These are phyloP conservation scores for Paecilomyces dactylethromorphus DNA, from an alignment of 2,329 filamentous ascomycete species.

Conservation along the genomic window DNA sequence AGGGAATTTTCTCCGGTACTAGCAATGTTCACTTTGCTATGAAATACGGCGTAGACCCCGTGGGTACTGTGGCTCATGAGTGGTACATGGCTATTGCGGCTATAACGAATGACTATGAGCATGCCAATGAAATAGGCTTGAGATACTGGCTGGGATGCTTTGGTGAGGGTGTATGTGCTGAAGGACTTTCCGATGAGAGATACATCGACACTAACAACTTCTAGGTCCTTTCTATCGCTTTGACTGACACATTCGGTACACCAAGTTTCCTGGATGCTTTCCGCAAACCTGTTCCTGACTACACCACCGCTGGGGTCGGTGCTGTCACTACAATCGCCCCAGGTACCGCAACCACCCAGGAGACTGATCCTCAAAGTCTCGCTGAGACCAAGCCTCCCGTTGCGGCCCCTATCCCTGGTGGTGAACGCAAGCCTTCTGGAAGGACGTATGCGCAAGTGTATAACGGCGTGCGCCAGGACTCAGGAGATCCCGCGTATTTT, in stretches of 20 bases:
- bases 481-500: constrained; percentile 75
- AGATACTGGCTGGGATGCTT: constrained; percentile 89
- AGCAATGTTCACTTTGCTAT: constrained; percentile 97
- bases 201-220: constrained; percentile 2
- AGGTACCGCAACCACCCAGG: constrained; percentile 37
- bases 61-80: constrained; percentile 91
- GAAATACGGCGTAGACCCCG: constrained; percentile 75
- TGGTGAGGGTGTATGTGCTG: constrained; percentile 57
- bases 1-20: constrained; percentile 74
- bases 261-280: constrained; percentile 82
- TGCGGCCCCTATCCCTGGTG: constrained; percentile 34
- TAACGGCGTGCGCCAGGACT: constrained; percentile 81
- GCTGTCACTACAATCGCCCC: constrained; percentile 34
- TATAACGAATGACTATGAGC: constrained; percentile 76
- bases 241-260: constrained; percentile 96
- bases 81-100: constrained; percentile 99
- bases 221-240: constrained; percentile 70
- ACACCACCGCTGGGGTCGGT: constrained; percentile 35
- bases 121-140: constrained; percentile 77
- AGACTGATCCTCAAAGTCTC: constrained; percentile 29
- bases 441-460: constrained; percentile 76
- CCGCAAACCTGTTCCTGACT: constrained; percentile 54
- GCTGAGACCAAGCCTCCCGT: constrained; percentile 37
- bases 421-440: constrained; percentile 31
- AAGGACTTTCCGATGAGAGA: background rate